These are phyloP conservation scores for Didymella pinodella DNA, from an alignment of 2,329 filamentous ascomycete genomes.

Conservation along the genomic window DNA sequence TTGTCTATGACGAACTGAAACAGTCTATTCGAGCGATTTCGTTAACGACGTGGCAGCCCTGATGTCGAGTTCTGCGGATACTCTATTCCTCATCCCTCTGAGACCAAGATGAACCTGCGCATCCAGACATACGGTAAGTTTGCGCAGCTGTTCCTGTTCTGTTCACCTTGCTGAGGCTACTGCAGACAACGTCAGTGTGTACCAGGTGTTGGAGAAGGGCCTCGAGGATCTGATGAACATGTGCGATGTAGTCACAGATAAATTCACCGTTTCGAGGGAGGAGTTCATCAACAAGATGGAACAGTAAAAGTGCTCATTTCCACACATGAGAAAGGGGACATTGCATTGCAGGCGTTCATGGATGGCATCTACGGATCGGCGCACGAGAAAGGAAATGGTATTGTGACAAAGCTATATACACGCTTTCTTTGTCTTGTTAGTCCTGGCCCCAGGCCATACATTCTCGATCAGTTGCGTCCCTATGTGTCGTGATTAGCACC, in stretches of 20 bases:
- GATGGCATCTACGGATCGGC: slow-evolving; percentile 31
- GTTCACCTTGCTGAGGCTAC: slow-evolving; percentile 13
- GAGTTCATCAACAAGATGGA: slow-evolving; percentile 60
- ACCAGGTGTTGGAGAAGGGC: slow-evolving; percentile 89
- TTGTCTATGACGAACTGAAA: background rate
- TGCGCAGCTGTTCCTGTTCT: background rate
- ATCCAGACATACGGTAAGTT: slow-evolving; percentile 91
- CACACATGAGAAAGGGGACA: background rate
- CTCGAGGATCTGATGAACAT: slow-evolving; percentile 87
- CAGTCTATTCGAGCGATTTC: background rate
- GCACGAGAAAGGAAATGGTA: slow-evolving; percentile 48
- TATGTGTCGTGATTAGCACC: slow-evolving; percentile 28
- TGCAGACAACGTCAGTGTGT: slow-evolving; percentile 78
- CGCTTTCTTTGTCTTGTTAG: slow-evolving; percentile 29
- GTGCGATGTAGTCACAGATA: slow-evolving; percentile 91
- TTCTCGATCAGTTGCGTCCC: slow-evolving; percentile 49
- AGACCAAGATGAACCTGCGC: slow-evolving; percentile 94
- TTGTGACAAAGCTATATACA: slow-evolving; percentile 48
- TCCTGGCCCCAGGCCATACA: slow-evolving; percentile 13
- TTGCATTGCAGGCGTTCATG: slow-evolving; percentile 48
- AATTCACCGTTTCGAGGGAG: slow-evolving; percentile 76
- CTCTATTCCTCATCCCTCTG: slow-evolving; percentile 94
- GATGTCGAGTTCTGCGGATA: slow-evolving; percentile 98
- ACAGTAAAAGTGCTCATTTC: slow-evolving; percentile 19
- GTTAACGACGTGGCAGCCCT: slow-evolving; percentile 65